Conservation (phyloP, 306 rosid genomes). For the Gastrolobium villosum region DNA sequence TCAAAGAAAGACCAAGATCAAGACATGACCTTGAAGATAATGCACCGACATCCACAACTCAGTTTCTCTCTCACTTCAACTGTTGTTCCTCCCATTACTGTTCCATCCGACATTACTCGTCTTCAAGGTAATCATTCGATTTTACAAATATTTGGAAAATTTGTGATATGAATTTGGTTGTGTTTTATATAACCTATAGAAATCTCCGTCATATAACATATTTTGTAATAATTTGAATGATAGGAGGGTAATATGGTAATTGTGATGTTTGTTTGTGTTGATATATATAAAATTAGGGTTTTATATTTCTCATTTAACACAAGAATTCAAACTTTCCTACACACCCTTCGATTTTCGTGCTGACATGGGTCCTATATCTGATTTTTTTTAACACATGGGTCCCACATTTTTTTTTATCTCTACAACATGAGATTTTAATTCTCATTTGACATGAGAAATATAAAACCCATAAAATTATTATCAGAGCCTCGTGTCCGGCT, state of each 20-base stretch:
- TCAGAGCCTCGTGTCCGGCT: too few relatives aligned
- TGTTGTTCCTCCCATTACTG: slow-evolving; percentile 40
- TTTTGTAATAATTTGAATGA: not conserved
- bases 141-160: not conserved
- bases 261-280: not conserved
- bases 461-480: too few relatives aligned
- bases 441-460: too few relatives aligned
- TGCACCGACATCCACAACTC: slow-evolving; percentile 49
- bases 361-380: slow-evolving; percentile 85
- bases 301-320: too few relatives aligned
- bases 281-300: too few relatives aligned
- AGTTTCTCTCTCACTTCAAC: slow-evolving; percentile 45
- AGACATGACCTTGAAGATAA: slow-evolving; percentile 41
- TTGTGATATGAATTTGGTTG: not conserved
- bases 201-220: not conserved
- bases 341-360: too few relatives aligned
- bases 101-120: slow-evolving; percentile 56
- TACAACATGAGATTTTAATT: too few relatives aligned
- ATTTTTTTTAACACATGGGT: too few relatives aligned
- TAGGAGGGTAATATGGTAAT: not conserved
- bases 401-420: too few relatives aligned
- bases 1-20: slow-evolving; percentile 54
- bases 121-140: slow-evolving; percentile 62
- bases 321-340: too few relatives aligned
- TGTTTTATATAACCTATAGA: not conserved